Percentiles rank a stretch among this genome's conserved stretches.
These are phyloP conservation scores for Pseudogymnoascus sp. DNA, from an alignment of 2,329 filamentous ascomycete genomes.

Conservation along the genomic window DNA sequence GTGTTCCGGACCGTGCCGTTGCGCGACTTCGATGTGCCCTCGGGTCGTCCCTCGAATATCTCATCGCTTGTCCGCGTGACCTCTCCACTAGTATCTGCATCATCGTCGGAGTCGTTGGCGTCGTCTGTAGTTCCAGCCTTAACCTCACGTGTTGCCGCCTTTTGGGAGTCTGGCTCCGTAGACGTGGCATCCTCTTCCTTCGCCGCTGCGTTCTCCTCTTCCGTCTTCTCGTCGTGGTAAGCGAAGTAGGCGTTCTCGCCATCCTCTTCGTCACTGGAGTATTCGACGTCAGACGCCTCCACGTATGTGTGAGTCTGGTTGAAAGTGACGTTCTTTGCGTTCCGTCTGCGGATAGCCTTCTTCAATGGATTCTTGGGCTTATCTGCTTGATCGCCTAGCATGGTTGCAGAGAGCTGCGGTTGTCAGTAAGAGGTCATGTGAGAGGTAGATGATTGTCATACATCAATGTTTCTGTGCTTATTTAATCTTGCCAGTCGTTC, in stretches of 20 bases:
- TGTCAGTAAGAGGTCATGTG: conserved; percentile 11
- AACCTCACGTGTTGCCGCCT: conserved; percentile 29
- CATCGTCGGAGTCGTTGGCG: conserved; percentile 6
- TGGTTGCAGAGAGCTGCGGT: conserved; percentile 54
- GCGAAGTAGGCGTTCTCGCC: conserved; percentile 38
- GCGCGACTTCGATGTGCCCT: conserved; percentile 55
- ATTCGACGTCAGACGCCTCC: conserved; percentile 63
- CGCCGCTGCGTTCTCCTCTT: conserved; percentile 22
- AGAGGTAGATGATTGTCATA: conserved; percentile 36
- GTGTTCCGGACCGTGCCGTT: conserved; percentile 85
- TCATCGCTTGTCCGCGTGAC: conserved; percentile 55
- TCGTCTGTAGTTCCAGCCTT: neutral
- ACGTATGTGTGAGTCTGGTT: conserved; percentile 57
- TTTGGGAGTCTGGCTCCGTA: conserved; percentile 32
- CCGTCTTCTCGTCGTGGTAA: conserved; percentile 35
- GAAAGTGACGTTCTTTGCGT: conserved; percentile 64
- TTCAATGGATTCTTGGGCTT: conserved; percentile 66
- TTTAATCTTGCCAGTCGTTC: conserved; percentile 89
- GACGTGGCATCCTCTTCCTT: conserved; percentile 29
- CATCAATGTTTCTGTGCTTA: conserved; percentile 96
- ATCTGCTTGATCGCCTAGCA: conserved; percentile 62
- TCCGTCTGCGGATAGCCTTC: conserved; percentile 62
- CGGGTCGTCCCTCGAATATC: conserved; percentile 46
- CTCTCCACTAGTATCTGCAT: conserved; percentile 27
- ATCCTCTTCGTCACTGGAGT: conserved; percentile 54